Percentiles rank a stretch among this genome's conserved stretches.
Evolutionary conservation across 164 flowering plant genomes (phyloP).

Genomic region (Umbellularia californica): DNA sequence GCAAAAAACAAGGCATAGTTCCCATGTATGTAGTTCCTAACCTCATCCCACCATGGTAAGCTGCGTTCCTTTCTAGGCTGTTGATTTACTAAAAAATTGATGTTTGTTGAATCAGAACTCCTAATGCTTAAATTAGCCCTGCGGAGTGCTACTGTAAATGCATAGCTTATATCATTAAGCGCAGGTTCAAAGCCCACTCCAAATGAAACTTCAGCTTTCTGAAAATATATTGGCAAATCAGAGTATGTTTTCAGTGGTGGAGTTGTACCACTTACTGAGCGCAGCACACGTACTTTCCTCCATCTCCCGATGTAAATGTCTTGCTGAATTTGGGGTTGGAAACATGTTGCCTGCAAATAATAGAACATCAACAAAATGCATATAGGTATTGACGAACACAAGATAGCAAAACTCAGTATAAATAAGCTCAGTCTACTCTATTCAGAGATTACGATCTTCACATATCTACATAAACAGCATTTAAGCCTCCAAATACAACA

Average conservation of each 20-base stretch:
- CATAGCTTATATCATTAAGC: conserved; percentile 91
- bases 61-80: conserved; percentile 90
- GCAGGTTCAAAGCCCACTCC: conserved; percentile 96
- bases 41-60: conserved; percentile 99
- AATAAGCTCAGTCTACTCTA: background rate
- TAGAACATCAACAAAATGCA: conserved; percentile 6
- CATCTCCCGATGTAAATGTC: conserved; percentile 90
- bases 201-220: conserved; percentile 70
- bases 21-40: conserved; percentile 90
- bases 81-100: conserved; percentile 18
- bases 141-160: conserved; percentile 96
- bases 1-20: conserved; percentile 49
- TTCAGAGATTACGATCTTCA: too few species aligned
- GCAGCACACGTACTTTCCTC: conserved; percentile 86
- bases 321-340: conserved; percentile 89
- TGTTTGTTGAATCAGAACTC: conserved; percentile 14
- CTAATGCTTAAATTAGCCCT: conserved; percentile 83
- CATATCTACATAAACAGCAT: background rate
- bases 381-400: background rate
- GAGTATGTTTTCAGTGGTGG: conserved; percentile 87
- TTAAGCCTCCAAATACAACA: background rate
- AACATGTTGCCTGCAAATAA: conserved; percentile 77
- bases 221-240: conserved; percentile 76
- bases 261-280: conserved; percentile 95
- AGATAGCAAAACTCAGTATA: background rate